Conservation (phyloP, 495 filamentous ascomycete genomes). For the Apiosordaria backusii region DNA sequence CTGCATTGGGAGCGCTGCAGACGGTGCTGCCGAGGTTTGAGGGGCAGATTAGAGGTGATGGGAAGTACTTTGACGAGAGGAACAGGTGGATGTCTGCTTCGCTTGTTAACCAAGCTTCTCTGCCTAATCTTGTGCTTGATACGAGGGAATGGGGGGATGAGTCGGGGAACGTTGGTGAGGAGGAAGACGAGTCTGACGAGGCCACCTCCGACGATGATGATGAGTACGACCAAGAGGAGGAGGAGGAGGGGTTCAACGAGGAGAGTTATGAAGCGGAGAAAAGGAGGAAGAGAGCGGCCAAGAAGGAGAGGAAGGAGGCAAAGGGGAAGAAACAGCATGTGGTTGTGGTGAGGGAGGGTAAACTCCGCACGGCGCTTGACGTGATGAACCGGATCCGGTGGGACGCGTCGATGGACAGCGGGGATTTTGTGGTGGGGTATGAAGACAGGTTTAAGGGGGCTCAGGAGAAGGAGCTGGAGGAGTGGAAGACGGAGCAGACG, state of each 20-base stretch:
- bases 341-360: conserved; percentile 20
- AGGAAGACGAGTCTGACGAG: conserved; percentile 32
- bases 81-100: conserved; percentile 47
- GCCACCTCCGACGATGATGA: too few species aligned
- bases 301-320: conserved; percentile 14
- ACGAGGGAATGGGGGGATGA: conserved; percentile 44
- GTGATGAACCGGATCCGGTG: conserved; percentile 71
- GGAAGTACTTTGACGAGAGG: conserved; percentile 46
- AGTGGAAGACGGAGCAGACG: conserved; percentile 72
- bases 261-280: background rate
- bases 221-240: conserved; percentile 33
- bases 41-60: conserved; percentile 41
- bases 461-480: conserved; percentile 58
- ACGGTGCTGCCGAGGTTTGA: conserved; percentile 47
- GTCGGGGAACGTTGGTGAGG: conserved; percentile 37
- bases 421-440: conserved; percentile 71
- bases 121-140: conserved; percentile 44
- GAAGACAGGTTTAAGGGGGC: conserved; percentile 68
- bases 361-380: conserved; percentile 51
- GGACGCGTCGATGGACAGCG: conserved; percentile 58
- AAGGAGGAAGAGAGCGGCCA: conserved; percentile 10
- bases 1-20: conserved; percentile 35
- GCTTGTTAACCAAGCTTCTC: conserved; percentile 35
- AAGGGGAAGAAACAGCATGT: conserved; percentile 12
- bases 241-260: conserved; percentile 22